phyloP scores from a whole-genome alignment of 1,284 basidiomycete species.

The Cutaneotrichosporon spelunceum region DNA sequence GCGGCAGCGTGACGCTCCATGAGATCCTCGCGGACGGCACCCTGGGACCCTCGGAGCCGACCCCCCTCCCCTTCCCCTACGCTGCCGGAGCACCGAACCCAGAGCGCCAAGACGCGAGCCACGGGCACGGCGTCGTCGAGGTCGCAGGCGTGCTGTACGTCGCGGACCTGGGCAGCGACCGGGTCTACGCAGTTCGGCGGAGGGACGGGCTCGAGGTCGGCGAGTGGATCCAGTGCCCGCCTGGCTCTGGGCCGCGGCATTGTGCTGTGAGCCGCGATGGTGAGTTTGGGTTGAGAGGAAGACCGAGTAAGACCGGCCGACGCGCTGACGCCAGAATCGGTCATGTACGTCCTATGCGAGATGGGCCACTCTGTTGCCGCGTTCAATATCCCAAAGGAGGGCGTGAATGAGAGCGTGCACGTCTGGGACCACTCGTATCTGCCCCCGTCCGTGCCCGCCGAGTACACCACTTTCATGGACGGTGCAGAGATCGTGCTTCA shows the following conservation, averaged over 20 bases:
- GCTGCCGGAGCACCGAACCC: slow-evolving; percentile 35
- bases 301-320: not conserved
- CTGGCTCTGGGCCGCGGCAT: slow-evolving; percentile 47
- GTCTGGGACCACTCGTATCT: slow-evolving; percentile 22
- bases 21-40: slow-evolving; percentile 32
- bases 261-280: slow-evolving; percentile 38
- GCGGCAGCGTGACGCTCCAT: slow-evolving; percentile 34
- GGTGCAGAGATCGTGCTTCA: slow-evolving; percentile 41
- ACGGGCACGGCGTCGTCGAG: slow-evolving; percentile 46
- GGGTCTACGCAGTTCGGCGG: slow-evolving; percentile 40
- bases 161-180: slow-evolving; percentile 47
- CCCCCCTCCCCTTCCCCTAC: slow-evolving; percentile 40
- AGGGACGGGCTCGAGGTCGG: slow-evolving; percentile 34
- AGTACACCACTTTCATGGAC: slow-evolving; percentile 34
- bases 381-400: slow-evolving; percentile 36
- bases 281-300: slow-evolving; percentile 30
- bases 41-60: slow-evolving; percentile 27
- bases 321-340: slow-evolving; percentile 30
- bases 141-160: slow-evolving; percentile 38
- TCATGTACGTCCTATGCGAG: slow-evolving; percentile 49
- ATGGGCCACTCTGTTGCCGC: slow-evolving; percentile 37
- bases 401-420: slow-evolving; percentile 1
- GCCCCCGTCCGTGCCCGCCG: slow-evolving; percentile 36
- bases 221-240: slow-evolving; percentile 38
- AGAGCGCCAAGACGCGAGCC: slow-evolving; percentile 46